These are phyloP conservation scores for Recurvomyces mirabilis DNA, from an alignment of 495 filamentous ascomycete genomes.

Conservation along the genomic window DNA sequence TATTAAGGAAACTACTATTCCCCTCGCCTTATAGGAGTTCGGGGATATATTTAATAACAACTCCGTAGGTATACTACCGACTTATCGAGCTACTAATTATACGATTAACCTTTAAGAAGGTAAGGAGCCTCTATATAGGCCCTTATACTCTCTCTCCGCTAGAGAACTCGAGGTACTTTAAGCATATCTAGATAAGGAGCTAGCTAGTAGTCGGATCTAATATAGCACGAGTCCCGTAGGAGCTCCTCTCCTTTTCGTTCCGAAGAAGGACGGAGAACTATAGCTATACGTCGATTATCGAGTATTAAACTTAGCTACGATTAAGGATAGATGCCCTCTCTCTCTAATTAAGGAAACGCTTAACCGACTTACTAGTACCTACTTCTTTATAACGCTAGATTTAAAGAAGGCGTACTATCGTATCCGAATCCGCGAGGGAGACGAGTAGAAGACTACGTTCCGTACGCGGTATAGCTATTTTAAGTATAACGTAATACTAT, in stretches of 20 bases:
- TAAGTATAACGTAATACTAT: conserved; percentile 21
- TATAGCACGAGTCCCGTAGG: conserved; percentile 2
- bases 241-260: conserved; percentile 21
- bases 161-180: conserved; percentile 13
- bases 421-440: conserved; percentile 14
- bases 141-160: conserved; percentile 13
- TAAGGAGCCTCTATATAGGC: conserved; percentile 1
- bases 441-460: conserved; percentile 26
- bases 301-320: conserved; percentile 18
- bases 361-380: not conserved
- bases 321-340: conserved; percentile 19
- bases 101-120: conserved; percentile 2
- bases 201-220: not conserved
- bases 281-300: conserved; percentile 21
- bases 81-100: no score
- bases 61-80: no score
- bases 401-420: conserved; percentile 13
- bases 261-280: conserved; percentile 19
- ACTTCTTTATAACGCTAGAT: conserved; percentile 8
- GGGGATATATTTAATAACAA: no score
- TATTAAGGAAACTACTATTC: no score
- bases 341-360: conserved; percentile 19
- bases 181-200: not conserved
- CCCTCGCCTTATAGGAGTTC: no score
- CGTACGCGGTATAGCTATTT: conserved; percentile 18